These are phyloP conservation scores for Colletotrichum costaricense DNA, from an alignment of 2,329 filamentous ascomycete genomes.

Conservation along the genomic window DNA sequence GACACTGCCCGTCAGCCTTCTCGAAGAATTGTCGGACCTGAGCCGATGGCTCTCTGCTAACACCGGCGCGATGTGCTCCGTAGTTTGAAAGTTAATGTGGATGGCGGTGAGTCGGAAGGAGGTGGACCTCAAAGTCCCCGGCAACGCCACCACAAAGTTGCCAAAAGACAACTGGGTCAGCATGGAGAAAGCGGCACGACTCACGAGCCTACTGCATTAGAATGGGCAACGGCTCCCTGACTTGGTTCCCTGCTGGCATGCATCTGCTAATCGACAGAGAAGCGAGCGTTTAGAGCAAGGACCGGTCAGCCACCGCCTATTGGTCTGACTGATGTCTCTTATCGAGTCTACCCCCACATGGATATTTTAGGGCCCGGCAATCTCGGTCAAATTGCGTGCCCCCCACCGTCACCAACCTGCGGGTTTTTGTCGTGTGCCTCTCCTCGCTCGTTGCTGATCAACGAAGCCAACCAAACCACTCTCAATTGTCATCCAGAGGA, in stretches of 20 bases:
- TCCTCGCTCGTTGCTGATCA: conserved; percentile 13
- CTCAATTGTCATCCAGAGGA: conserved; percentile 25
- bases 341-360: conserved; percentile 29
- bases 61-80: conserved; percentile 17
- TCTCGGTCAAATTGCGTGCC: conserved; percentile 35
- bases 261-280: conserved; percentile 13
- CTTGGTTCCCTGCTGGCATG: conserved; percentile 28
- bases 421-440: conserved; percentile 25
- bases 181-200: conserved; percentile 27
- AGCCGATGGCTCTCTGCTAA: conserved; percentile 3
- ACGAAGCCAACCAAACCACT: conserved; percentile 27
- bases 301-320: conserved; percentile 12
- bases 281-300: conserved; percentile 30
- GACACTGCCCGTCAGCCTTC: conserved; percentile 27
- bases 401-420: conserved; percentile 20
- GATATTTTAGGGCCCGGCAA: conserved; percentile 35
- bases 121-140: conserved; percentile 8
- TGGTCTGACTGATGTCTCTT: conserved; percentile 27
- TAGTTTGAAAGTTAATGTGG: conserved; percentile 13
- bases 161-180: background rate
- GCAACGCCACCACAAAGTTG: conserved; percentile 25
- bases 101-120: conserved; percentile 33
- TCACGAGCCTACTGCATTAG: conserved; percentile 30
- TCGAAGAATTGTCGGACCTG: conserved; percentile 8
- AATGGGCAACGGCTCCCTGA: conserved; percentile 19